phyloP scores from a whole-genome alignment of 2,329 filamentous ascomycete species.

The Cladosporium sp. region DNA sequence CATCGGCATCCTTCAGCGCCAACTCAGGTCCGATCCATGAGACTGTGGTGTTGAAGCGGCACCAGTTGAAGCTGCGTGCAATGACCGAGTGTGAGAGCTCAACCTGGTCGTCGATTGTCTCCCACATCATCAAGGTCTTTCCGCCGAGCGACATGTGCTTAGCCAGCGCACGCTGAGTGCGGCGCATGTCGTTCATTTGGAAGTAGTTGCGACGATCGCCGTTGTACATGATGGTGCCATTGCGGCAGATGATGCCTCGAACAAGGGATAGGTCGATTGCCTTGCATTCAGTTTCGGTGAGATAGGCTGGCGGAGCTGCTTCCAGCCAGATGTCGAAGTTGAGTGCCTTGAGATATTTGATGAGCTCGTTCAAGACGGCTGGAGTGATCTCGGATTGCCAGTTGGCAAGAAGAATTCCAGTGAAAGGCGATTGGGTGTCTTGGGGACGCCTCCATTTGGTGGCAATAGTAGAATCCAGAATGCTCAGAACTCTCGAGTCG shows the following conservation, averaged over 20 bases:
- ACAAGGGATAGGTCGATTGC: conserved; percentile 34
- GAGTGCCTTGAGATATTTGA: conserved; percentile 32
- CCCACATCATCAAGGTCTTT: conserved; percentile 44
- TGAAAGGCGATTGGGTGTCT: conserved; percentile 34
- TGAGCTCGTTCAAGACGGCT: conserved; percentile 28
- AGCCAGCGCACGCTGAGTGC: conserved; percentile 43
- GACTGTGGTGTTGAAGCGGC: conserved; percentile 43
- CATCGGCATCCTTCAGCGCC: conserved; percentile 36
- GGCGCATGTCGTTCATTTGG: conserved; percentile 38
- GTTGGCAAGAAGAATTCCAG: conserved; percentile 40
- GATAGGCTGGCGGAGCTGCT: conserved; percentile 37
- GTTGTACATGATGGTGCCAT: conserved; percentile 38
- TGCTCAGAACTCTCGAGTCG: conserved; percentile 10
- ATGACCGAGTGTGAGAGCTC: conserved; percentile 39
- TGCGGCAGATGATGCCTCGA: conserved; percentile 38
- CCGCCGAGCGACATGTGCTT: conserved; percentile 42
- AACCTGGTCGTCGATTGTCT: conserved; percentile 40
- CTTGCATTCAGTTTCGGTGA: conserved; percentile 31
- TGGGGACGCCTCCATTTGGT: conserved; percentile 24
- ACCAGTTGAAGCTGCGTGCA: conserved; percentile 43
- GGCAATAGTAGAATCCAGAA: conserved; percentile 13
- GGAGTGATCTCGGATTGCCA: conserved; percentile 36
- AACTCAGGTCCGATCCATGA: conserved; percentile 40
- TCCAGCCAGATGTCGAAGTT: conserved; percentile 43
- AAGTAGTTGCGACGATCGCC: conserved; percentile 44